A percentile compares a stretch with the other conserved stretches of the same genome.
phyloP scores from a whole-genome alignment of 2,329 filamentous ascomycete species.

The Atkinsonella hypoxylon region DNA sequence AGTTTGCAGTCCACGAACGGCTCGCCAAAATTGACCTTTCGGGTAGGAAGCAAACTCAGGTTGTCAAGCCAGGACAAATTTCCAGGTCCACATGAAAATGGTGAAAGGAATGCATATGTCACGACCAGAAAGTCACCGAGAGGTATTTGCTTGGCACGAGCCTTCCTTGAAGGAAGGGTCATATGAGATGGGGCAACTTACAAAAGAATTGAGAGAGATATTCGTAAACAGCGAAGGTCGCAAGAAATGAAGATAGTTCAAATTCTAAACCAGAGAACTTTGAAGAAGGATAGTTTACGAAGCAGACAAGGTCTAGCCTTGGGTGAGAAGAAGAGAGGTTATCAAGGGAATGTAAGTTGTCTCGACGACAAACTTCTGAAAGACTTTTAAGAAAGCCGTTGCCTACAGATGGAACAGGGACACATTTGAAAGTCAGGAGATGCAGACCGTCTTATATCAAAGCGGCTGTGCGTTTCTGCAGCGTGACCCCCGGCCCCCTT shows the following conservation, averaged over 20 bases:
- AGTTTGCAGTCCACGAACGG: neutral
- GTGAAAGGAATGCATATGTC: neutral
- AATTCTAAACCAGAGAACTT: constrained; percentile 14
- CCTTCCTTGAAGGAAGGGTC: no score
- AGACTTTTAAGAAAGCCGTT: constrained; percentile 2
- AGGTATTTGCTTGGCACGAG: no score
- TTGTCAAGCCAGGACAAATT: neutral
- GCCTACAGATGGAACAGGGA: constrained; percentile 4
- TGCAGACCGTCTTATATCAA: constrained; percentile 8
- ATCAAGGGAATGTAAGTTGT: constrained; percentile 18
- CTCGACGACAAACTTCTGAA: constrained; percentile 17
- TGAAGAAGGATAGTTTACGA: constrained; percentile 6
- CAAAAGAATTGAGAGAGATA: neutral
- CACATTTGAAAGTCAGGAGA: neutral
- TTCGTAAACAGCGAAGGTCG: constrained; percentile 7
- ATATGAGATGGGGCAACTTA: neutral
- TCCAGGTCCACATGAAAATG: neutral
- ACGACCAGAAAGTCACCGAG: no score
- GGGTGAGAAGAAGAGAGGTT: constrained; percentile 7
- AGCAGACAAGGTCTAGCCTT: constrained; percentile 25
- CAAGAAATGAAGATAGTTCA: constrained; percentile 3
- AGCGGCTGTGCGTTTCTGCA: neutral
- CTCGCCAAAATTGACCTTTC: neutral
- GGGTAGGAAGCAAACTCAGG: no score
- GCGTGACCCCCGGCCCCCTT: neutral